Percentiles rank a stretch among this genome's conserved stretches.
These are phyloP conservation scores for Limnanthes douglasii DNA, from an alignment of 345 rosid genomes.

Conservation along the genomic window DNA sequence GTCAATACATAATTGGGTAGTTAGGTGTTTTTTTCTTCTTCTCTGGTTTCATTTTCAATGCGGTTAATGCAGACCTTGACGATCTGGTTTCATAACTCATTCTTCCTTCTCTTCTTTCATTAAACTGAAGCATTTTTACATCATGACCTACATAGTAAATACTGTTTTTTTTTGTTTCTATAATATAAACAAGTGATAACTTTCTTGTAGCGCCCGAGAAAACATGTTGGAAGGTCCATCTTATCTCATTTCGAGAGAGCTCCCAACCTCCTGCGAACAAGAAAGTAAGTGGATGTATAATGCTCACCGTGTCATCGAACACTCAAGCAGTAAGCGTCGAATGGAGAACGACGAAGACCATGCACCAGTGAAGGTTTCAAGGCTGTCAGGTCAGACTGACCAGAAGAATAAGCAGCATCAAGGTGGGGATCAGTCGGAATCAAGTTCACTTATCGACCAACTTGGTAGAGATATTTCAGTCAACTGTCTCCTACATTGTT, in stretches of 20 bases:
- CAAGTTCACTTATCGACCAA: conserved; percentile 44
- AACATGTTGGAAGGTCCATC: conserved; percentile 43
- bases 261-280: conserved; percentile 29
- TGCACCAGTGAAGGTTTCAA: not conserved
- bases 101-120: no score
- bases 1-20: no score
- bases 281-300: conserved; percentile 32
- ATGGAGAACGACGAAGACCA: conserved; percentile 11
- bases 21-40: no score
- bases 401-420: conserved; percentile 6
- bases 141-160: no score
- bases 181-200: no score
- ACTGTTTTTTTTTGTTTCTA: no score
- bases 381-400: conserved; percentile 10
- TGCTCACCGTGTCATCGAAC: conserved; percentile 19
- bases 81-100: no score
- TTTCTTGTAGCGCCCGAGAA: no score
- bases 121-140: no score
- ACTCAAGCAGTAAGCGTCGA: conserved; percentile 15
- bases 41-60: no score
- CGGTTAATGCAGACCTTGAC: no score
- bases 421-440: conserved; percentile 38
- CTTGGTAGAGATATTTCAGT: conserved; percentile 74
- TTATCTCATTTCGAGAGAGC: conserved; percentile 24
- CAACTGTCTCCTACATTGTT: conserved; percentile 52